Conservation (phyloP, 768 basidiomycete genomes). For the Boletus sp. region DNA sequence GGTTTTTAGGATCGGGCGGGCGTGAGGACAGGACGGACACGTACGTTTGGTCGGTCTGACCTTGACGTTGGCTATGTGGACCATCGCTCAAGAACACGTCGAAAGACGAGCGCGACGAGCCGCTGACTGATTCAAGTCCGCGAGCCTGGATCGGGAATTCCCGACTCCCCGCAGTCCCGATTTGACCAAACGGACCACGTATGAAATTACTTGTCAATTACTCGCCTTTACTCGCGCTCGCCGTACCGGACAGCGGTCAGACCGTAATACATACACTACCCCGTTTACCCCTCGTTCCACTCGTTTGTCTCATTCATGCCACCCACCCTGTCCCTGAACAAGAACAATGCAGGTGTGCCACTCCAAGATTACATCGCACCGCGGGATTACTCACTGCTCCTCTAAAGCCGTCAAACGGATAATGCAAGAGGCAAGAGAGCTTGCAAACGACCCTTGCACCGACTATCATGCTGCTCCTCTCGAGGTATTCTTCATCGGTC, state of each 20-base stretch:
- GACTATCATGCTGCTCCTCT: constrained; percentile 82
- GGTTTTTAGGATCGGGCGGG: background rate
- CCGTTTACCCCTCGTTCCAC: no score
- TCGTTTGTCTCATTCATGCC: no score
- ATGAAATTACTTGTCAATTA: no score
- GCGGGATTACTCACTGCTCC: background rate
- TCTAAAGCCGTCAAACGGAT: constrained; percentile 87
- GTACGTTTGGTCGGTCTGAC: constrained; percentile 75
- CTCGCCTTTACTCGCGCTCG: no score
- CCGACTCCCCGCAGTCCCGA: constrained; percentile 4
- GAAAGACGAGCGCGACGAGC: no score
- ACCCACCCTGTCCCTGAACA: constrained; percentile 57
- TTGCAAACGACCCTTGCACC: constrained; percentile 78
- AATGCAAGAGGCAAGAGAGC: constrained; percentile 92
- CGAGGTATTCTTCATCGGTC: constrained; percentile 52
- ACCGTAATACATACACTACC: no score
- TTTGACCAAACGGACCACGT: no score
- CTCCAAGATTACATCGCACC: background rate
- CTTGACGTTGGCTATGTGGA: constrained; percentile 79
- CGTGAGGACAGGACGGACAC: constrained; percentile 15
- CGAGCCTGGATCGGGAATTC: constrained; percentile 9
- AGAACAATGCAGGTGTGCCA: constrained; percentile 80
- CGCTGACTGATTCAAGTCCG: constrained; percentile 7
- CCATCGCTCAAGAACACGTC: constrained; percentile 29
- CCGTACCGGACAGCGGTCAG: no score